Evolutionary conservation across 176 grass and related monocot species (phyloP).

Genomic region (Carex cristatella): DNA sequence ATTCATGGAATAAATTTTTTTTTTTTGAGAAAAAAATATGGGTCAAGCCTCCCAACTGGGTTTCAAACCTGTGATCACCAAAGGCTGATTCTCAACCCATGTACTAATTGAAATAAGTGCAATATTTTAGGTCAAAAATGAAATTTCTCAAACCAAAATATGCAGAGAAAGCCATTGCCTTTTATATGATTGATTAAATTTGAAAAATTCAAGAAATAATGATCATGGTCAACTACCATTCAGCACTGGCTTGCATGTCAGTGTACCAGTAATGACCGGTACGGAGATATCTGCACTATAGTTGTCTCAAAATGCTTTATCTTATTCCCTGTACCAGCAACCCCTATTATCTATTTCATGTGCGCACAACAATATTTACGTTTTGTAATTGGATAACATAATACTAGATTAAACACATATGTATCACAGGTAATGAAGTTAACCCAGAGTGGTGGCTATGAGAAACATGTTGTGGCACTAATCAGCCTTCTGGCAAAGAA

Average conservation of each 20-base stretch:
- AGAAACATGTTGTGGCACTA: constrained; percentile 28
- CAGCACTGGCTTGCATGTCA: background rate
- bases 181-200: background rate
- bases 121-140: background rate
- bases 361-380: no score
- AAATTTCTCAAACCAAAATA: background rate
- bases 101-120: background rate
- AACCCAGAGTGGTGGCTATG: constrained; percentile 15
- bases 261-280: background rate
- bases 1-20: background rate
- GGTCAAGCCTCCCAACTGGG: no score
- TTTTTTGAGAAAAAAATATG: no score
- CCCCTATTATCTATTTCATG: background rate
- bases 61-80: no score
- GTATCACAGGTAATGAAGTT: constrained; percentile 18
- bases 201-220: background rate
- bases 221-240: background rate
- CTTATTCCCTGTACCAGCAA: background rate
- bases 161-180: background rate
- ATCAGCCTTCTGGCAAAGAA: constrained; percentile 37
- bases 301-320: background rate
- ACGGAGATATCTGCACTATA: background rate
- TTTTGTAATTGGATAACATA: background rate
- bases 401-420: background rate
- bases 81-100: no score